Percentiles rank a stretch among this genome's conserved stretches.
phyloP scores from a whole-genome alignment of 495 filamentous ascomycete genomes.

The Hyaloscypha finlandica region DNA sequence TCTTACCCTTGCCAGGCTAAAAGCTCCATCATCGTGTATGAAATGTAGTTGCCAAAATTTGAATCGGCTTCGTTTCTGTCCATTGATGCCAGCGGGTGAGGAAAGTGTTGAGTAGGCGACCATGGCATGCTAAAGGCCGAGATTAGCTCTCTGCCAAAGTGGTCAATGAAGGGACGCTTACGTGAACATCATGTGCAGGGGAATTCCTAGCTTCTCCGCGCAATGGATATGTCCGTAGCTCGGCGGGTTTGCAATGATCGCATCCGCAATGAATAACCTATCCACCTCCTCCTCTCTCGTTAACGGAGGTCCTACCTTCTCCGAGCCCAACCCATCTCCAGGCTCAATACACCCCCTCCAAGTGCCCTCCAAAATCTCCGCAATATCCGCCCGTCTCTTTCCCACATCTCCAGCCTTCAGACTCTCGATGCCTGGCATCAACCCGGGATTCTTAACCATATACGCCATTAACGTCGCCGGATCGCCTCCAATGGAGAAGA shows the following conservation, averaged over 20 bases:
- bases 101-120: slow-evolving; percentile 53
- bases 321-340: slow-evolving; percentile 46
- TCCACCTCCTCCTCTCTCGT: slow-evolving; percentile 32
- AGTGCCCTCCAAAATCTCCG: slow-evolving; percentile 68
- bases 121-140: slow-evolving; percentile 55
- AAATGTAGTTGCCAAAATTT: slow-evolving; percentile 67
- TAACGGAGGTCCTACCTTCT: background rate
- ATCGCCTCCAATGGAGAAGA: slow-evolving; percentile 78
- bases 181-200: slow-evolving; percentile 83
- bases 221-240: slow-evolving; percentile 81
- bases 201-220: slow-evolving; percentile 75
- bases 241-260: slow-evolving; percentile 82
- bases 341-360: slow-evolving; percentile 74
- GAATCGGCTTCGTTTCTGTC: slow-evolving; percentile 50
- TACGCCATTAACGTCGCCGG: slow-evolving; percentile 79
- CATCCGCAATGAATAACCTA: slow-evolving; percentile 68
- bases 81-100: slow-evolving; percentile 57
- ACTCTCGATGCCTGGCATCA: slow-evolving; percentile 70
- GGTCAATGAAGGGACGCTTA: slow-evolving; percentile 35
- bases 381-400: slow-evolving; percentile 62
- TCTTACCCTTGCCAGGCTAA: slow-evolving; percentile 71
- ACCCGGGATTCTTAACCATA: slow-evolving; percentile 85
- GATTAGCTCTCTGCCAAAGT: slow-evolving; percentile 34
- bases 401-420: slow-evolving; percentile 68
- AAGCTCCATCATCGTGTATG: slow-evolving; percentile 73